Conservation (phyloP, 805 yeast species). For the Blastobotrys mokoenaii region DNA sequence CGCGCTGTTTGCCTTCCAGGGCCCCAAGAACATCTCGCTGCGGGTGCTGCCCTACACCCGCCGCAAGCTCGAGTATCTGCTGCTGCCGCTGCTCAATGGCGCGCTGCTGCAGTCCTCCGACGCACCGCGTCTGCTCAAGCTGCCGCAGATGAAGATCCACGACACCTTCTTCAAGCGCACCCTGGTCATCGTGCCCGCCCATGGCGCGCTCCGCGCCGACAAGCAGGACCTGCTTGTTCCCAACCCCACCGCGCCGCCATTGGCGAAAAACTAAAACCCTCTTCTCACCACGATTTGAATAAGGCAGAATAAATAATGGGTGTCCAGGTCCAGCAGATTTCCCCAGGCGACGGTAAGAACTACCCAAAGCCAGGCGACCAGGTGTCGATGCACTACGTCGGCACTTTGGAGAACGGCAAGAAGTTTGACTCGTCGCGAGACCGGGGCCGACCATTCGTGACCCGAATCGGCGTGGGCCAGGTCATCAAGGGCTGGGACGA, state of each 20-base stretch:
- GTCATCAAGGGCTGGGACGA: constrained; percentile 97
- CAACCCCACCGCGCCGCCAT: not conserved
- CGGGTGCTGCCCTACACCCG: constrained; percentile 59
- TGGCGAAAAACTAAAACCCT: too few relatives aligned
- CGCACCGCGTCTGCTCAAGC: constrained; percentile 16
- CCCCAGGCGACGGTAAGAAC: constrained; percentile 71
- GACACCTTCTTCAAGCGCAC: constrained; percentile 63
- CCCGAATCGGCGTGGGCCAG: constrained; percentile 90
- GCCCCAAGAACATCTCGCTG: constrained; percentile 24
- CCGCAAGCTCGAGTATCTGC: constrained; percentile 25
- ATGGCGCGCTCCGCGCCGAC: constrained; percentile 9
- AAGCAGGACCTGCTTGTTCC: constrained; percentile 8
- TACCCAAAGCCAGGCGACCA: constrained; percentile 83
- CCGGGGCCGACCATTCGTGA: constrained; percentile 92
- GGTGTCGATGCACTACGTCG: constrained; percentile 92
- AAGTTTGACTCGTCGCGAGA: constrained; percentile 93
- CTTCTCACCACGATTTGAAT: not conserved
- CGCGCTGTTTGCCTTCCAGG: constrained; percentile 34
- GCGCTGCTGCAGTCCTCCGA: not conserved
- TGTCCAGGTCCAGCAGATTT: constrained; percentile 29
- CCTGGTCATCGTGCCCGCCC: constrained; percentile 42
- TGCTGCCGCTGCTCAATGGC: constrained; percentile 21
- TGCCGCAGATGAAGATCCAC: constrained; percentile 58
- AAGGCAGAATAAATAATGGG: constrained; percentile 28
- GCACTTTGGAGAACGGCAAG: constrained; percentile 91